Evolutionary conservation across 2,329 filamentous ascomycete genomes (phyloP).

Genomic region (Trichoderma sp.): DNA sequence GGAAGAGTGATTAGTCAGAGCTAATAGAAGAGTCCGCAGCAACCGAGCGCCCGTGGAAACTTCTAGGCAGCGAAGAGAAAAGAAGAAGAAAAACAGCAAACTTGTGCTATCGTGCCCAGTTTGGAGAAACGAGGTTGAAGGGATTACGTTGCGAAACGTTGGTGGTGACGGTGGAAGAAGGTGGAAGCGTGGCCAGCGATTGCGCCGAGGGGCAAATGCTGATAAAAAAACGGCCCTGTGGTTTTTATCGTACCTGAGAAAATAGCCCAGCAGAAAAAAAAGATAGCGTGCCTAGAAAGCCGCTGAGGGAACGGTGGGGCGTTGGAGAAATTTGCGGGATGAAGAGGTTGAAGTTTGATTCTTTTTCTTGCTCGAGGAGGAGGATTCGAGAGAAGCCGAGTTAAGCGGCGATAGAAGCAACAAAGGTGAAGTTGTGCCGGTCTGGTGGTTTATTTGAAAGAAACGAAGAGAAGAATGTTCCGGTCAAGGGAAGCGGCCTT

Average conservation of each 20-base stretch:
- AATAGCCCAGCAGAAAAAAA: constrained; percentile 9
- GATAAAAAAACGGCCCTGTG: background rate
- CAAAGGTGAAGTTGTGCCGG: background rate
- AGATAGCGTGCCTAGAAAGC: constrained; percentile 17
- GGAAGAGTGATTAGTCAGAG: constrained; percentile 20
- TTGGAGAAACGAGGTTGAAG: background rate
- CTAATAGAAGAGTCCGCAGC: background rate
- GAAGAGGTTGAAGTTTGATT: background rate
- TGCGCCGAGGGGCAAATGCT: constrained; percentile 16
- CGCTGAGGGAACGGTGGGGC: constrained; percentile 13
- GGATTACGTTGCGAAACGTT: background rate
- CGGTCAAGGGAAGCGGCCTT: constrained; percentile 18
- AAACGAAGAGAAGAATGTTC: background rate
- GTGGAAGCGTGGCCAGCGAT: background rate
- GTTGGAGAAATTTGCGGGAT: constrained; percentile 12
- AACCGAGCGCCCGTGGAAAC: constrained; percentile 1
- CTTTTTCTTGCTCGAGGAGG: background rate
- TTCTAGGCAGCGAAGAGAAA: background rate
- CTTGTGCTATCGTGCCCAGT: background rate
- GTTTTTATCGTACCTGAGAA: constrained; percentile 7
- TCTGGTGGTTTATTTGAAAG: background rate
- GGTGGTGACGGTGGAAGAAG: background rate
- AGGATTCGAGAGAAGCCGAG: background rate
- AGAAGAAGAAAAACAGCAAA: background rate
- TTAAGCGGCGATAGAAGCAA: background rate